These are phyloP conservation scores for Penicillium sp. DNA, from an alignment of 2,329 filamentous ascomycete species.

Conservation along the genomic window DNA sequence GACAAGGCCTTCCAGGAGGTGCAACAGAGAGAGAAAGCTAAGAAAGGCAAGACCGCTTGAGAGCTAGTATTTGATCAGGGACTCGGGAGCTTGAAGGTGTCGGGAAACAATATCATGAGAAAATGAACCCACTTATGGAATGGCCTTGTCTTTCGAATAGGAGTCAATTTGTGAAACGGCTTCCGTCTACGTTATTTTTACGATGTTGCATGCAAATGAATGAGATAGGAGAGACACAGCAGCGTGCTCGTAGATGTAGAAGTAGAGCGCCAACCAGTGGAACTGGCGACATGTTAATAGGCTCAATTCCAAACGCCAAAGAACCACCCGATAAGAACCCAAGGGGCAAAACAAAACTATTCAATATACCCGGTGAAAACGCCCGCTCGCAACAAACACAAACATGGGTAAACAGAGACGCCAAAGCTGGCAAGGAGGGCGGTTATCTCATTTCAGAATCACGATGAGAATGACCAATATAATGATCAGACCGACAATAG, in stretches of 20 bases:
- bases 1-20: conserved; percentile 54
- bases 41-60: conserved; percentile 30
- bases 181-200: not conserved
- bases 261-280: not conserved
- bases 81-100: conserved; percentile 32
- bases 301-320: conserved; percentile 1
- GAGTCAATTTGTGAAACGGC: no score
- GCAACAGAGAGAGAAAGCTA: conserved; percentile 65
- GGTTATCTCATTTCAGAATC: conserved; percentile 76
- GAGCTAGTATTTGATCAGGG: not conserved
- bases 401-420: conserved; percentile 4
- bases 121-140: not conserved
- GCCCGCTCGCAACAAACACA: conserved; percentile 23
- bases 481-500: conserved; percentile 80
- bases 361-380: conserved; percentile 15
- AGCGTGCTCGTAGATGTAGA: conserved; percentile 10
- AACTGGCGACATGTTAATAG: not conserved
- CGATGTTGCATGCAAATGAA: not conserved
- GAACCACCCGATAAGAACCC: not conserved
- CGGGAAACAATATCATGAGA: conserved; percentile 35
- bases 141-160: not conserved
- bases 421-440: not conserved
- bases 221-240: not conserved
- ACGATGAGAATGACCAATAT: conserved; percentile 81
- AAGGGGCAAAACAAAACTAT: conserved; percentile 1